A percentile compares a stretch with the other conserved stretches of the same genome.
These are phyloP conservation scores for Chamaecrista fasciculata DNA, from an alignment of 306 rosid genomes.

Conservation along the genomic window DNA sequence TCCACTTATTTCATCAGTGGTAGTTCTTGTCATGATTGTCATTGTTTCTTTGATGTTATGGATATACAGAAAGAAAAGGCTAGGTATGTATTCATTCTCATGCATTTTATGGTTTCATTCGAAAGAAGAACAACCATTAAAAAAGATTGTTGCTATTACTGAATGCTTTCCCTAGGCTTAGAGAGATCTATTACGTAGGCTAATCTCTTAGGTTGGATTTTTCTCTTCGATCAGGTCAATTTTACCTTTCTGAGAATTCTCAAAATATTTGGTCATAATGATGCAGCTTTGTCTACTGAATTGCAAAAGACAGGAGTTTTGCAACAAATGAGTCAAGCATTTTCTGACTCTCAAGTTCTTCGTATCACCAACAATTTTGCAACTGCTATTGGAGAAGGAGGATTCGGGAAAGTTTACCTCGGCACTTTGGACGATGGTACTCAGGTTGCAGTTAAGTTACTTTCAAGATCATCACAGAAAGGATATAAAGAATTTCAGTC, in stretches of 20 bases:
- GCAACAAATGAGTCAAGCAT: neutral
- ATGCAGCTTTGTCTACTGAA: neutral
- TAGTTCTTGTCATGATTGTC: neutral
- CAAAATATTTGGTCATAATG: neutral
- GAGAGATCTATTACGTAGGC: too few species aligned
- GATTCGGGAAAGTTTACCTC: constrained; percentile 33
- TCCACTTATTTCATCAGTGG: constrained; percentile 29
- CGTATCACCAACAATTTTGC: constrained; percentile 7
- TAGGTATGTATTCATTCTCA: neutral
- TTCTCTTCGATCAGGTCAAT: too few species aligned
- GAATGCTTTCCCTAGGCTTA: too few species aligned
- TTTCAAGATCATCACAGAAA: constrained; percentile 16
- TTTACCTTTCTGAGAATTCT: too few species aligned
- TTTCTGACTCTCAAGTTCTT: neutral
- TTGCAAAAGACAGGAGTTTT: neutral
- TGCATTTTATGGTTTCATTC: neutral
- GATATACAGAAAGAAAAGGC: neutral
- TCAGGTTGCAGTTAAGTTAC: constrained; percentile 31
- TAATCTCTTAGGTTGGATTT: too few species aligned
- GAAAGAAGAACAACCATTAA: too few species aligned
- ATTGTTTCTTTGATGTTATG: neutral
- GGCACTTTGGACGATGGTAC: constrained; percentile 14
- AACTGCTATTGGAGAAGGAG: constrained; percentile 30
- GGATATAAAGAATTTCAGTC: constrained; percentile 28
- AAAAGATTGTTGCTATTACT: too few species aligned